Base-by-base conservation (phyloP, 805 yeast species). In the Saturnispora kantuleensis region DNA sequence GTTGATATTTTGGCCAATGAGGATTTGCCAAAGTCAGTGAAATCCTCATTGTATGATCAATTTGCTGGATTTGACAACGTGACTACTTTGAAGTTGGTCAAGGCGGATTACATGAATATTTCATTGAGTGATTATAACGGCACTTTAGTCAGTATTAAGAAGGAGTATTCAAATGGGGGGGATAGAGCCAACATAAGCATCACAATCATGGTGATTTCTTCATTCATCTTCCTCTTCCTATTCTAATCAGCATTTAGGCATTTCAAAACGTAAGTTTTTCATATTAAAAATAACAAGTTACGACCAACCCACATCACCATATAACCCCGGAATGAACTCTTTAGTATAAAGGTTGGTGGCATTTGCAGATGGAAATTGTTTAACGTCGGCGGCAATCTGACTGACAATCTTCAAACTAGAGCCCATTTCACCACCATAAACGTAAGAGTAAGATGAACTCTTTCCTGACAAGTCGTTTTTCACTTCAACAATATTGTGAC, bases 11-110 rank as follows among this genome's bases (percentile, higher is more conserved):
- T n/a, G 2, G 29, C 38, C 6, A n/a, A 42, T 11, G 44, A 41
- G 34, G 34, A n/a, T n/a, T 17, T 39, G 5, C 49, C 53, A 31
- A 43, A 47, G 21, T 50, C 53, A n/a, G 47, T 47, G 3, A 35
- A 39, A 10, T 50, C 46, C 11, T 13, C 38, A 18, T 45, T 44
- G 6, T 50, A 48, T 18, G 42, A 42, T 29, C 34, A 38, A 8
- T 46, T 49, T 18, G 44, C 34, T 28, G 52, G 52, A 29, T 45
- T 37, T 26, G 35, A 46, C 29, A 45, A 35, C 32, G 45, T 49
- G 5, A 49, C 52, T 5, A 44, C 41, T n/a, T 18, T 49, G 18
- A 49, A 42, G 32, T 39, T 49, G 32, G 49, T 47, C 5, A 49
- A 47, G 10, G 45, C 42, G 18, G n/a, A 43, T 38, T 37, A 49